These are phyloP conservation scores for Colletotrichum sp. DNA, from an alignment of 2,329 filamentous ascomycete species.

Conservation along the genomic window DNA sequence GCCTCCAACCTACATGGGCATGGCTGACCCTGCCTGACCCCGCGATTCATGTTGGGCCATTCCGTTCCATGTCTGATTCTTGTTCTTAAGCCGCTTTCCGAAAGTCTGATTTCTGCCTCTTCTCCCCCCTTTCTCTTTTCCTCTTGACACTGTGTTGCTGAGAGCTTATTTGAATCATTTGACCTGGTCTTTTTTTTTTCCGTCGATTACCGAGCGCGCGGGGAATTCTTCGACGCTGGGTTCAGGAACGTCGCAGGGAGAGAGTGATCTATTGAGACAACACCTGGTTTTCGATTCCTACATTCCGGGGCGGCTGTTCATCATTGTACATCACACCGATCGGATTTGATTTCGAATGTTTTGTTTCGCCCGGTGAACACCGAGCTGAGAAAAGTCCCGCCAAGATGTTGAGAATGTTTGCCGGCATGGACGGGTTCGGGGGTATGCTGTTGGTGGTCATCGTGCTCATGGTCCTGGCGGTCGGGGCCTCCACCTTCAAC, in stretches of 20 bases:
- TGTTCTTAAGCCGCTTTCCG: neutral
- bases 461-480: slow-evolving; percentile 15
- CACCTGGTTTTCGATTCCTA: neutral
- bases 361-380: neutral
- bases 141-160: neutral
- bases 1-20: neutral
- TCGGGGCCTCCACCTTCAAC: slow-evolving; percentile 17
- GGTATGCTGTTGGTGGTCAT: slow-evolving; percentile 11
- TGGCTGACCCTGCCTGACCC: slow-evolving; percentile 7
- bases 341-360: neutral
- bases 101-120: neutral
- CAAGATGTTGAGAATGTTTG: slow-evolving; percentile 21
- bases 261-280: neutral
- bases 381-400: neutral
- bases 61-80: neutral
- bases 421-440: slow-evolving; percentile 4
- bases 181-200: neutral
- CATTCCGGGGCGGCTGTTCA: neutral
- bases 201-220: neutral
- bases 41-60: neutral
- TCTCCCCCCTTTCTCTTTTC: neutral
- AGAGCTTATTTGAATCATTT: neutral
- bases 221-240: neutral
- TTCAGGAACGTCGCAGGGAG: neutral
- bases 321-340: neutral